Percentiles rank a stretch among this genome's conserved stretches.
Conservation (phyloP, 2,329 filamentous ascomycete species). For the Lachnellula willkommii region DNA sequence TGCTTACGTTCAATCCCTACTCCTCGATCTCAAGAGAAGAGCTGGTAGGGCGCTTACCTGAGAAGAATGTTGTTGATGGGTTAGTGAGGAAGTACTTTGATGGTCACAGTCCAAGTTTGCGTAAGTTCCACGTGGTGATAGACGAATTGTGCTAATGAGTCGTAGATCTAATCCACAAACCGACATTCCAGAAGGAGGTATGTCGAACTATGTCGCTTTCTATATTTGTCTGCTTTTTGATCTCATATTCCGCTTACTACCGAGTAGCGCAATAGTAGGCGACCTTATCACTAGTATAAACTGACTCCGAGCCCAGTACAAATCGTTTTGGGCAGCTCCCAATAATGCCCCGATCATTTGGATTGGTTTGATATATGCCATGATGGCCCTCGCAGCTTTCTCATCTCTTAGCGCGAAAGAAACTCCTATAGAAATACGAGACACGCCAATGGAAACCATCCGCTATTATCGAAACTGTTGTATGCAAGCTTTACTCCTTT, state of each 20-base stretch:
- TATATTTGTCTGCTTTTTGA: not conserved
- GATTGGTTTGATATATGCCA: slow-evolving; percentile 43
- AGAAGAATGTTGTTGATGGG: slow-evolving; percentile 42
- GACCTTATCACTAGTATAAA: not conserved
- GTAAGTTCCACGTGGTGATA: slow-evolving; percentile 32
- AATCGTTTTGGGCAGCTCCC: slow-evolving; percentile 44
- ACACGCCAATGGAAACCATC: slow-evolving; percentile 44
- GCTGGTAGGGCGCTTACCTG: slow-evolving; percentile 44
- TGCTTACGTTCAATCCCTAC: slow-evolving; percentile 35
- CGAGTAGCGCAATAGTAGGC: too few relatives aligned
- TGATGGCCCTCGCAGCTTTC: slow-evolving; percentile 26
- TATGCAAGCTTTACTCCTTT: slow-evolving; percentile 46
- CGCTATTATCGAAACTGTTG: slow-evolving; percentile 44
- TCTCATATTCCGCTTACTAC: slow-evolving; percentile 3
- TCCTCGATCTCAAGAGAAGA: slow-evolving; percentile 40
- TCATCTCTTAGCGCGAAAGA: slow-evolving; percentile 41
- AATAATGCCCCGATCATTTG: slow-evolving; percentile 38
- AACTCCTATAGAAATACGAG: slow-evolving; percentile 41
- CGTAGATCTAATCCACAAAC: slow-evolving; percentile 48
- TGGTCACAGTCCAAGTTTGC: slow-evolving; percentile 47
- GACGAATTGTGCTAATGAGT: slow-evolving; percentile 5
- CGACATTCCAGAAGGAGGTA: slow-evolving; percentile 45
- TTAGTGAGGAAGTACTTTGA: slow-evolving; percentile 50
- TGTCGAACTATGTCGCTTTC: slow-evolving; percentile 10
- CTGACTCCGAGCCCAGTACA: slow-evolving; percentile 36